phyloP scores from a whole-genome alignment of 805 yeast genomes.

The Sugiyamaella boreocaroliniensis region DNA sequence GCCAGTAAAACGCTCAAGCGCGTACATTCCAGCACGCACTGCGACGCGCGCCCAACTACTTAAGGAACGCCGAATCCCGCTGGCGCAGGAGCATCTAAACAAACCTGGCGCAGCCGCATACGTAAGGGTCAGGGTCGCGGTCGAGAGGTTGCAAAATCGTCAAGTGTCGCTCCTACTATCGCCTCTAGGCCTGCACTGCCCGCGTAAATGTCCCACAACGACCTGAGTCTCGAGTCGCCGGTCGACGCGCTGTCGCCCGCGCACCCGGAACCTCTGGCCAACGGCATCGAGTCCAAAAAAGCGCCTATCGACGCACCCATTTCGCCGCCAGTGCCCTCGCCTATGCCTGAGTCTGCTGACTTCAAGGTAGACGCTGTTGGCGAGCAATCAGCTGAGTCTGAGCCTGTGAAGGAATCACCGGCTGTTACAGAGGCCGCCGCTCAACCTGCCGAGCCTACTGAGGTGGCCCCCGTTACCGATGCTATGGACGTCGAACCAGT shows the following conservation, averaged over 20 bases:
- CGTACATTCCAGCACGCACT: not conserved
- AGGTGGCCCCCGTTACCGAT: not conserved
- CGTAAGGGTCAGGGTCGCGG: constrained; percentile 2
- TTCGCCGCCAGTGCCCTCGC: constrained; percentile 18
- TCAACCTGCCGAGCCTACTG: not conserved
- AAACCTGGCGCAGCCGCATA: not conserved
- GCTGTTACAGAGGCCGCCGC: not conserved
- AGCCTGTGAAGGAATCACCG: not conserved
- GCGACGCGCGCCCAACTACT: constrained; percentile 1
- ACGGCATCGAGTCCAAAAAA: not conserved
- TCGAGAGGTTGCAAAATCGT: not conserved
- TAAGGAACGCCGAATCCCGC: constrained; percentile 1
- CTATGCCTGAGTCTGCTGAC: constrained; percentile 3
- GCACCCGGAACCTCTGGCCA: not conserved
- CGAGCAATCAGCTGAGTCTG: not conserved
- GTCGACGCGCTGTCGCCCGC: not conserved
- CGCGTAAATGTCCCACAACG: constrained; percentile 1
- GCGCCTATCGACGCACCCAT: constrained; percentile 10
- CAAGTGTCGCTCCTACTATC: not conserved
- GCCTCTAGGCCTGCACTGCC: not conserved
- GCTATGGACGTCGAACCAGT: not conserved
- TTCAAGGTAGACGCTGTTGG: not conserved
- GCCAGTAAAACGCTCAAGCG: not conserved
- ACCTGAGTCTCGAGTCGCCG: constrained; percentile 3
- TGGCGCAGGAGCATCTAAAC: not conserved